Percentiles rank a stretch among this genome's conserved stretches.
Conservation (phyloP, 2,329 filamentous ascomycete species). For the Xylaria sp. region DNA sequence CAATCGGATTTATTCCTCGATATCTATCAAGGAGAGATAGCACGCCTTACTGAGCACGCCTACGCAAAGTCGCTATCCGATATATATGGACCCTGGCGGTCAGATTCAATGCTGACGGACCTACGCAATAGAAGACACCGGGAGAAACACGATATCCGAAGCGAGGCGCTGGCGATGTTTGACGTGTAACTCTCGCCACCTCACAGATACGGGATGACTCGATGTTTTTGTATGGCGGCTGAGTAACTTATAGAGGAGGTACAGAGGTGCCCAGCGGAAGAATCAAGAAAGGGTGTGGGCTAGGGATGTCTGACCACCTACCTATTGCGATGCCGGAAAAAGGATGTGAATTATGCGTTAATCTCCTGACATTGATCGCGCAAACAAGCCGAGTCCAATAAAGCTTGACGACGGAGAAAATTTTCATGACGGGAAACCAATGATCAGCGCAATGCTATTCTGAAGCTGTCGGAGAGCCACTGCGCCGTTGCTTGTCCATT, state of each 20-base stretch:
- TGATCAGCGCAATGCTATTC: constrained; percentile 9
- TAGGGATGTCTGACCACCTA: not conserved
- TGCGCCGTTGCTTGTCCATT: constrained; percentile 35
- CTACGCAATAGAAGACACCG: not conserved
- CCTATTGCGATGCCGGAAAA: constrained; percentile 23
- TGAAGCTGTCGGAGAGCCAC: constrained; percentile 12
- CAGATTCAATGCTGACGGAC: not conserved
- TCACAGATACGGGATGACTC: constrained; percentile 6
- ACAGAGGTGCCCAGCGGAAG: not conserved
- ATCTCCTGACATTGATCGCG: constrained; percentile 11
- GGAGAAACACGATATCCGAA: not conserved
- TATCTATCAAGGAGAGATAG: constrained; percentile 8
- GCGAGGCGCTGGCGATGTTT: not conserved
- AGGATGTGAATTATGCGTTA: constrained; percentile 23
- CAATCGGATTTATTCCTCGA: constrained; percentile 6
- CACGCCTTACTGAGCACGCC: not conserved
- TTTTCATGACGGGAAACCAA: constrained; percentile 33
- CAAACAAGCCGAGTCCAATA: constrained; percentile 25
- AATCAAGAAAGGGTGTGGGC: constrained; percentile 4
- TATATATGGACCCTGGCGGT: not conserved
- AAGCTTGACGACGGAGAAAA: constrained; percentile 18
- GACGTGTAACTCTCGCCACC: constrained; percentile 5
- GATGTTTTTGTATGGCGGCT: not conserved
- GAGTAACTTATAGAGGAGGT: not conserved
- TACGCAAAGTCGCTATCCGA: not conserved